Evolutionary conservation across 1,284 basidiomycete genomes (phyloP), one percentile per base, ranked within the genome.

Genomic region (Trametes pubescens): DNA sequence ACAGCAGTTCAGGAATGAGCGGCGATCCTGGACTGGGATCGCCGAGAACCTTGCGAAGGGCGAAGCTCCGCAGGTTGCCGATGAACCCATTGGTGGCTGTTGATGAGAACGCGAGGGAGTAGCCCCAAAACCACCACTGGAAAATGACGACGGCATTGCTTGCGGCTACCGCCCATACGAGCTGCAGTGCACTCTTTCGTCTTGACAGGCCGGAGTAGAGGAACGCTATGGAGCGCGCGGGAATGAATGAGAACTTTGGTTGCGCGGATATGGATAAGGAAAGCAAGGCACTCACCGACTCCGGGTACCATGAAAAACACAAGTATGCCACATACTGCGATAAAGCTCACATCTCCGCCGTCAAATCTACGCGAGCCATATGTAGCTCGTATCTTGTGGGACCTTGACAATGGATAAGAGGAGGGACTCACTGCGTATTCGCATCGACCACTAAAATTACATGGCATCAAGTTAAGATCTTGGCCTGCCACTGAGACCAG

Each of bases 41-140:
- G 51, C 84, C 89, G 49, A 95, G 84, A 14, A 97, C 95, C 65
- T 87, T 80, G 59, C 83, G 80, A 54, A 92, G 78, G n/a, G 88
- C 90, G 70, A 92, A 88, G 73, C 89, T 84, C 40, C 79, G 85
- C 24, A 95, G 82, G 74, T 94, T 88, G 59, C 94, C 94, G 65
- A 95, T 92, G 80, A 84, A 95, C 62, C 92, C 84, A 77, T 91
- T 88, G 65, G 86, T 86, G 46, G 92, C 92, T 0, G 89, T 86
- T 13, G 87, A 80, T 4, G 91, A 93, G 75, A 95, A 95, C 3
- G 92, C 91, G 38, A 95, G 81, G 1, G 90, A 91, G 78, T 95
- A 95, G 18, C 92, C 93, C 90, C 90, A 92, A 78, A 93, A 86
- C 75, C 84, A 94, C 93, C 93, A 96, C 74, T 96, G 94, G 80